phyloP scores from a whole-genome alignment of 108 stramenopile genomes.

The Bacterosira constricta region DNA sequence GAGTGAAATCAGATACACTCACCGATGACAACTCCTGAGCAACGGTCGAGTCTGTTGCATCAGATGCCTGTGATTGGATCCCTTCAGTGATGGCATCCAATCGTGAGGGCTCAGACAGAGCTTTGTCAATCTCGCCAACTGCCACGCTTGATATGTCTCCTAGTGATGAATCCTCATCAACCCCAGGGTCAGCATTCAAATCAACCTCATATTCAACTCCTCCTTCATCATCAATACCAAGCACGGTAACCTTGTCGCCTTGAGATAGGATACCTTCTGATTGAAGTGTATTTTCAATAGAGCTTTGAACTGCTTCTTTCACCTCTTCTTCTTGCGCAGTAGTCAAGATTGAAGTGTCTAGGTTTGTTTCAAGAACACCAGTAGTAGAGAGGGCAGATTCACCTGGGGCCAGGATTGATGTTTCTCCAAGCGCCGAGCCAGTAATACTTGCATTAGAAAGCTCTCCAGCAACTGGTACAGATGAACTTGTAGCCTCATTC shows the following conservation, averaged over 20 bases:
- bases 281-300: background rate
- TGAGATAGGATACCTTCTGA: background rate
- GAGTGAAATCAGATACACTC: slow-evolving; percentile 6
- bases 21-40: slow-evolving; percentile 2
- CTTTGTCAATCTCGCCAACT: background rate
- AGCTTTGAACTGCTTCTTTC: background rate
- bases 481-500: background rate
- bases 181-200: too few species aligned
- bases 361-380: background rate
- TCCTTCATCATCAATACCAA: background rate
- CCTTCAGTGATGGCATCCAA: background rate
- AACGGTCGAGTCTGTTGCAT: background rate
- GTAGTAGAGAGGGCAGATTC: too few species aligned
- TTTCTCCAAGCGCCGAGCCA: background rate
- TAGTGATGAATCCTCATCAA: too few species aligned
- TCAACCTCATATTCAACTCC: background rate
- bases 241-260: background rate
- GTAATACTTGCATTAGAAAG: background rate
- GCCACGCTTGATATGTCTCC: too few species aligned
- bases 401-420: too few species aligned
- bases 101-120: background rate
- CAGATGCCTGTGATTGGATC: background rate
- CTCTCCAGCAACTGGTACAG: background rate
- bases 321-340: background rate
- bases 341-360: background rate